Conservation (phyloP, 2,329 filamentous ascomycete species). For the Aspergillus terreus region DNA sequence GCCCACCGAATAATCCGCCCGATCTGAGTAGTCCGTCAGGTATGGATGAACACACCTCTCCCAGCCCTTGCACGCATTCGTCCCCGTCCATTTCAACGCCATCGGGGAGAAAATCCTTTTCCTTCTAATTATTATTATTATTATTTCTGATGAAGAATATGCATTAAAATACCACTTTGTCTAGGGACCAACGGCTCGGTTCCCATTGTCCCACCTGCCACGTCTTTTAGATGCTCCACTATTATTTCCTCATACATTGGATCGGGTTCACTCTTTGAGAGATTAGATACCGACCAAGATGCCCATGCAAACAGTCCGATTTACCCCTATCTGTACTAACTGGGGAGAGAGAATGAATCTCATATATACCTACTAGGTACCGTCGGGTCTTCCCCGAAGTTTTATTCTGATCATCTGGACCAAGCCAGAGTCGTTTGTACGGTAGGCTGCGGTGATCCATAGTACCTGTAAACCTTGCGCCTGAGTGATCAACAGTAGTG, state of each 20-base stretch:
- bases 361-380: neutral
- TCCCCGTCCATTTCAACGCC: neutral
- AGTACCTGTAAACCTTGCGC: neutral
- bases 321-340: neutral
- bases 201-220: slow-evolving; percentile 14
- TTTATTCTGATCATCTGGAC: neutral
- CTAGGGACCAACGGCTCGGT: neutral
- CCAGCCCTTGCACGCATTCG: slow-evolving; percentile 10
- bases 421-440: neutral
- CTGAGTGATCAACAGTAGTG: neutral
- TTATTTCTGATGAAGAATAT: neutral
- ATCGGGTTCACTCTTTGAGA: slow-evolving; percentile 1
- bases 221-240: slow-evolving; percentile 15
- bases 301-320: neutral
- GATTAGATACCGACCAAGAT: neutral
- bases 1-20: slow-evolving; percentile 16
- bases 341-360: neutral
- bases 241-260: slow-evolving; percentile 6
- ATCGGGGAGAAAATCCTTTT: neutral
- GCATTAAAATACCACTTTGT: neutral
- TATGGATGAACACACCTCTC: slow-evolving; percentile 14
- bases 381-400: neutral
- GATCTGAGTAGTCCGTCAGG: slow-evolving; percentile 13
- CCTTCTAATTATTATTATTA: neutral
- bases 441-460: neutral